Evolutionary conservation across 2,329 filamentous ascomycete genomes (phyloP).

Genomic region (Fusarium sp.): DNA sequence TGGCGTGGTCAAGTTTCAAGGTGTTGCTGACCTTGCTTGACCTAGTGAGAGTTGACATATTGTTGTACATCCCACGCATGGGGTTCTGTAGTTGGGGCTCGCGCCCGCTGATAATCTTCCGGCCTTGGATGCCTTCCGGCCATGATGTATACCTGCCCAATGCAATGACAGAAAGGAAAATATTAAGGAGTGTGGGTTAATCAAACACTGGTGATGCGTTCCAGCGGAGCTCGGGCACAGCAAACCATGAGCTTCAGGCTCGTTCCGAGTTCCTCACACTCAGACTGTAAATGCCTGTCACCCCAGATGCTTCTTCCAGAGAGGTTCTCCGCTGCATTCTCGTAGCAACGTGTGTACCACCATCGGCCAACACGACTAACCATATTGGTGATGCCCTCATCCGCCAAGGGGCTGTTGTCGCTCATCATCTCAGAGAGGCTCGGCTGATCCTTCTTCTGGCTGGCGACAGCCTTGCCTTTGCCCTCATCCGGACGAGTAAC

Average conservation of each 20-base stretch:
- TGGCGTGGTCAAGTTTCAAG: slow-evolving; percentile 5
- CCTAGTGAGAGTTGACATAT: slow-evolving; percentile 11
- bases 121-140: slow-evolving; percentile 39
- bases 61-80: slow-evolving; percentile 22
- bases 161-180: slow-evolving; percentile 26
- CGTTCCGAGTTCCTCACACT: slow-evolving; percentile 88
- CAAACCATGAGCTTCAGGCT: slow-evolving; percentile 93
- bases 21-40: slow-evolving; percentile 22
- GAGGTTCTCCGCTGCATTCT: slow-evolving; percentile 68
- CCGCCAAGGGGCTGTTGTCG: slow-evolving; percentile 75
- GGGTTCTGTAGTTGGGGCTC: slow-evolving; percentile 33
- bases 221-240: slow-evolving; percentile 82
- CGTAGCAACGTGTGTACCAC: slow-evolving; percentile 97
- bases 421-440: slow-evolving; percentile 79
- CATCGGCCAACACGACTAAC: slow-evolving; percentile 91
- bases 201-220: slow-evolving; percentile 64
- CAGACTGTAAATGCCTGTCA: slow-evolving; percentile 78
- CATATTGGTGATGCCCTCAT: slow-evolving; percentile 91
- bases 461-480: slow-evolving; percentile 27
- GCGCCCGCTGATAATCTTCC: slow-evolving; percentile 44
- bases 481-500: slow-evolving; percentile 49
- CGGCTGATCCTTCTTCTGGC: slow-evolving; percentile 58
- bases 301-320: slow-evolving; percentile 77
- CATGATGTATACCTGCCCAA: slow-evolving; percentile 24
- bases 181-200: slow-evolving; percentile 17